Percentiles rank a stretch among this genome's conserved stretches.
Evolutionary conservation across 129 eudicot genomes (phyloP).

Genomic region (Flaveria trinervia): DNA sequence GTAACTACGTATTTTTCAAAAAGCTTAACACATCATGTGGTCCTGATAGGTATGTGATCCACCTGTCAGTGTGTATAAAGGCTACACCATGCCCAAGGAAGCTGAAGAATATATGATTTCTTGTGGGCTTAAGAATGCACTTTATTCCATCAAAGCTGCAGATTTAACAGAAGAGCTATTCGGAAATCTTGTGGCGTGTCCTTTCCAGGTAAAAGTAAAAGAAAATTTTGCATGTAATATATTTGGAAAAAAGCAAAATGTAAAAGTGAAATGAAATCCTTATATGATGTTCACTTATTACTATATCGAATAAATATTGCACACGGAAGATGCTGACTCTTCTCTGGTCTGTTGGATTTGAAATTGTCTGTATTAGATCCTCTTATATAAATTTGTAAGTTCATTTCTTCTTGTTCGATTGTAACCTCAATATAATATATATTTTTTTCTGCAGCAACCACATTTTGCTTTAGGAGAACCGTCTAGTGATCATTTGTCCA

Average conservation of each 20-base stretch:
- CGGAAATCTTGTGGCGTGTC: slow-evolving; percentile 74
- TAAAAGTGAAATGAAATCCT: slow-evolving; percentile 22
- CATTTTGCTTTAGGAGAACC: slow-evolving; percentile 53
- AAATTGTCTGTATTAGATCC: slow-evolving; percentile 7
- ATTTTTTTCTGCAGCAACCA: slow-evolving; percentile 56
- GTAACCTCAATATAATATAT: slow-evolving; percentile 9
- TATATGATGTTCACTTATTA: slow-evolving; percentile 8
- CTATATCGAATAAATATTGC: background rate
- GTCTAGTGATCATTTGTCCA: slow-evolving; percentile 35
- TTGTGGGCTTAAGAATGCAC: slow-evolving; percentile 78
- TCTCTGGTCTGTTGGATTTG: background rate
- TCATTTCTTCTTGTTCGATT: background rate
- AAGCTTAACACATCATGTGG: background rate
- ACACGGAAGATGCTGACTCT: slow-evolving; percentile 4
- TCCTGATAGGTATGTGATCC: slow-evolving; percentile 73
- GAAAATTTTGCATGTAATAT: background rate
- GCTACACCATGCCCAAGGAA: slow-evolving; percentile 66
- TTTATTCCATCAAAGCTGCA: slow-evolving; percentile 71
- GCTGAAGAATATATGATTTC: slow-evolving; percentile 64
- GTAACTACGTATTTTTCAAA: background rate
- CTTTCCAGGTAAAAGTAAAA: slow-evolving; percentile 51
- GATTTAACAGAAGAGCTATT: slow-evolving; percentile 72
- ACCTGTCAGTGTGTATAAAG: slow-evolving; percentile 87
- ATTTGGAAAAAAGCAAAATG: slow-evolving; percentile 9
- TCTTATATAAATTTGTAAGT: slow-evolving; percentile 5